Conservation (phyloP, 2,329 filamentous ascomycete genomes). For the Pseudocercospora pini-densiflorae region DNA sequence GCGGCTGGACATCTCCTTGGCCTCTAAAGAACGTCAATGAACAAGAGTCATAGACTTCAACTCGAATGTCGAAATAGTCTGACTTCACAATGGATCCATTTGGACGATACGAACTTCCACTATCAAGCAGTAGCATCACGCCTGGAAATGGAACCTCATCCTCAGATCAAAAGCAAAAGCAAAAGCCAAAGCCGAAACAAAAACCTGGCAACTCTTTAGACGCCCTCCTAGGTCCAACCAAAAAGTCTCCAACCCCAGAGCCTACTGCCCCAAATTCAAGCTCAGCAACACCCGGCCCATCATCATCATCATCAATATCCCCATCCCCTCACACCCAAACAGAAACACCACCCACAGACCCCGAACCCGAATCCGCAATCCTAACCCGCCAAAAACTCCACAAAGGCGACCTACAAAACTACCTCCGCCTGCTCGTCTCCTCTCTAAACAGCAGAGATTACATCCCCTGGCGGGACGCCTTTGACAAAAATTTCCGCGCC, state of each 20-base stretch:
- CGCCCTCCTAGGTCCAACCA: neutral
- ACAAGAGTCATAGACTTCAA: too few species aligned
- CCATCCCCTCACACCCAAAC: too few species aligned
- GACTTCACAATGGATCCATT: neutral
- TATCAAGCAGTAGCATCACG: neutral
- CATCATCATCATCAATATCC: neutral
- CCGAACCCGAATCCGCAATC: neutral
- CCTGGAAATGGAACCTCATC: neutral
- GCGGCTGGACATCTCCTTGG: too few species aligned
- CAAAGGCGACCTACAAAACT: neutral
- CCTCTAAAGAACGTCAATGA: too few species aligned
- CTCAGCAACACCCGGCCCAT: too few species aligned
- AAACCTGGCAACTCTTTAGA: neutral
- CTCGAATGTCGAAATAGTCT: too few species aligned
- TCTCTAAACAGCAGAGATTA: neutral
- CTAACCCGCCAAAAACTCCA: neutral
- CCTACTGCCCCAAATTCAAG: too few species aligned
- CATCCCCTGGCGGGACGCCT: neutral
- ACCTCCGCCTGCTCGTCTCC: neutral
- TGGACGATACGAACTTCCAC: neutral
- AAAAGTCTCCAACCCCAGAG: too few species aligned
- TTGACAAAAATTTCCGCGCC: neutral
- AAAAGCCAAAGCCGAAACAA: neutral
- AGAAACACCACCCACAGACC: neutral
- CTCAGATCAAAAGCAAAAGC: neutral